phyloP scores from a whole-genome alignment of 2,329 filamentous ascomycete genomes.

The Atkinsonella texensis region DNA sequence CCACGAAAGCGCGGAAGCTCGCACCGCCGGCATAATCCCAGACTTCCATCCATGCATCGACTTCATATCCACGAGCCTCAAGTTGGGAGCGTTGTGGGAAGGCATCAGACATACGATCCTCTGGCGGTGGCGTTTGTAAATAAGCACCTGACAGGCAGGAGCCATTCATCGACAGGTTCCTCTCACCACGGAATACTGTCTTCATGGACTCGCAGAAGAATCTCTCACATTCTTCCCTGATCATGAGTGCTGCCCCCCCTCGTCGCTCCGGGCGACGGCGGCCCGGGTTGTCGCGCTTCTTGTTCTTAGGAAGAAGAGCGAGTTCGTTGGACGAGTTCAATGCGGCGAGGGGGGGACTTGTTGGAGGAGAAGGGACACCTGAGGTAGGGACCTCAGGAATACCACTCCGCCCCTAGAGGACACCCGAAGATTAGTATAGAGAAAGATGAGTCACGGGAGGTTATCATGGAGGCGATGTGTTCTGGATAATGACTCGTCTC shows the following conservation, averaged over 20 bases:
- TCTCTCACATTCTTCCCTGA: constrained; percentile 99
- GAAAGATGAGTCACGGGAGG: no score
- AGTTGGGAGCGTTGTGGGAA: constrained; percentile 17
- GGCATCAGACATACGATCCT: constrained; percentile 29
- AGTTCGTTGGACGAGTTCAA: constrained; percentile 57
- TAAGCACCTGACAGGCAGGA: constrained; percentile 75
- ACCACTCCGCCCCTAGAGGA: constrained; percentile 66
- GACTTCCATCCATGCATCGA: constrained; percentile 60
- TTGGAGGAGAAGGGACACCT: constrained; percentile 73
- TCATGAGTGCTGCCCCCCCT: constrained; percentile 92
- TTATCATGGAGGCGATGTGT: no score
- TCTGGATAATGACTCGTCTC: no score
- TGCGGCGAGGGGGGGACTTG: constrained; percentile 81
- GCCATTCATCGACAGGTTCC: constrained; percentile 62
- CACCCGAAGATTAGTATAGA: constrained; percentile 9
- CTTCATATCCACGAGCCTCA: constrained; percentile 20
- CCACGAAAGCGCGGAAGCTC: constrained; percentile 77
- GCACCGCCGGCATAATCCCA: constrained; percentile 79
- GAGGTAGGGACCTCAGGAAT: constrained; percentile 84
- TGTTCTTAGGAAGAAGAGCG: constrained; percentile 47
- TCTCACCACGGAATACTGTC: constrained; percentile 92
- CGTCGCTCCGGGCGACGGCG: constrained; percentile 36
- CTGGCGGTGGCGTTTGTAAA: constrained; percentile 42
- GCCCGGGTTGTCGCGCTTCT: constrained; percentile 30
- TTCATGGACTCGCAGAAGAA: constrained; percentile 97